A percentile compares a stretch with the other conserved stretches of the same genome.
phyloP scores from a whole-genome alignment of 441 rosid species.

The Populus trichocarpa region DNA sequence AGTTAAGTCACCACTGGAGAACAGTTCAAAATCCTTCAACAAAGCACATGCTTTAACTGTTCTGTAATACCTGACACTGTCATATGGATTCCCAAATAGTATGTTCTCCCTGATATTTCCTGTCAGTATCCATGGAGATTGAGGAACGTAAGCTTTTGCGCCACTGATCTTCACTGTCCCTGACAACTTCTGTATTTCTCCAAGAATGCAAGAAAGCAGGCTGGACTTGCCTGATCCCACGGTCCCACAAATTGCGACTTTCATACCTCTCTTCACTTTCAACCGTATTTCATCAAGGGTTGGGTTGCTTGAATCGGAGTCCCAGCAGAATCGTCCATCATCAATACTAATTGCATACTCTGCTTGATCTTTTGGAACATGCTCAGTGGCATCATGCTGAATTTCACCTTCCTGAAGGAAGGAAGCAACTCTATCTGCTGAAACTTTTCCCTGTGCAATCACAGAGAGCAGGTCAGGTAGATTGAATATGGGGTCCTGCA shows the following conservation, averaged over 20 bases:
- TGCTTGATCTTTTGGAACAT: constrained; percentile 38
- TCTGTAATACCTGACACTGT: constrained; percentile 47
- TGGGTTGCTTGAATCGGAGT: constrained; percentile 45
- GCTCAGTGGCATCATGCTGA: constrained; percentile 58
- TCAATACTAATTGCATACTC: constrained; percentile 57
- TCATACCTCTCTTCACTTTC: constrained; percentile 80
- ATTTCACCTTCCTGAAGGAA: constrained; percentile 77
- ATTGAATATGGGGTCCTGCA: constrained; percentile 85
- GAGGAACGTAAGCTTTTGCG: constrained; percentile 89
- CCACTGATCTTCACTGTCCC: constrained; percentile 80
- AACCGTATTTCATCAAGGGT: constrained; percentile 64
- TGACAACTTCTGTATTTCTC: constrained; percentile 78
- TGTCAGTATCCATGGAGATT: constrained; percentile 89
- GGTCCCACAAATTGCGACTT: constrained; percentile 91
- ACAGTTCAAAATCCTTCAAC: constrained; percentile 78
- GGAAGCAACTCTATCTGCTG: constrained; percentile 82
- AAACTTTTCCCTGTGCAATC: constrained; percentile 83
- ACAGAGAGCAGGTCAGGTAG: constrained; percentile 83
- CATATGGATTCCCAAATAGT: constrained; percentile 70
- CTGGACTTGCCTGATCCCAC: constrained; percentile 99
- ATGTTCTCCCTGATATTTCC: constrained; percentile 91
- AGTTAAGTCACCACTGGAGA: constrained; percentile 76
- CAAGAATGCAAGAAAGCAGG: constrained; percentile 75
- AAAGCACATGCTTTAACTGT: constrained; percentile 84
- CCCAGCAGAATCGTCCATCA: constrained; percentile 77